phyloP scores from a whole-genome alignment of 208 protist genomes.

The Trypanosoma vivax region DNA sequence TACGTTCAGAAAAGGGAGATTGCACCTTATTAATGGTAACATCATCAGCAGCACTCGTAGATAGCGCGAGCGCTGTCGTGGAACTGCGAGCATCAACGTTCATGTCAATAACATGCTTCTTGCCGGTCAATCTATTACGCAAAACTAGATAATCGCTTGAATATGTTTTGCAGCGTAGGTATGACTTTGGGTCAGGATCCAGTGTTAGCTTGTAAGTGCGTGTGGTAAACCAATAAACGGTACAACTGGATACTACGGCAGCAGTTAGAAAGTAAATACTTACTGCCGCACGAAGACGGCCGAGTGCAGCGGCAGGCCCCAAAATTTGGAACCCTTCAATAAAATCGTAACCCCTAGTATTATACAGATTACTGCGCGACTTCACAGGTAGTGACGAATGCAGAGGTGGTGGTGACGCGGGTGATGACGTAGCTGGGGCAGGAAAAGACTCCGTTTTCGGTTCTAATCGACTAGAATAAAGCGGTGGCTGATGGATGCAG shows the following conservation, averaged over 20 bases:
- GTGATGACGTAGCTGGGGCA: too few relatives aligned
- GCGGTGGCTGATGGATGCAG: too few relatives aligned
- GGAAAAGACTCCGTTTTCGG: too few relatives aligned
- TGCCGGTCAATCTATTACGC: constrained; percentile 48
- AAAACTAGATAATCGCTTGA: constrained; percentile 65
- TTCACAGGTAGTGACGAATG: background rate
- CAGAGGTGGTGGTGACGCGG: background rate
- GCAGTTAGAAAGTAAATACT: constrained; percentile 27
- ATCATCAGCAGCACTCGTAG: background rate
- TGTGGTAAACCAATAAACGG: constrained; percentile 59
- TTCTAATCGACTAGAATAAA: too few relatives aligned
- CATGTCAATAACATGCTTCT: constrained; percentile 23
- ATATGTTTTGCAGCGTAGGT: constrained; percentile 47
- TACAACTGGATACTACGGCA: constrained; percentile 13
- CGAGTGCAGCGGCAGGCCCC: constrained; percentile 21
- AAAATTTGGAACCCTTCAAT: constrained; percentile 34
- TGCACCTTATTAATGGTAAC: background rate
- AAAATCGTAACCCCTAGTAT: constrained; percentile 23
- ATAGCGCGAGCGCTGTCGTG: background rate
- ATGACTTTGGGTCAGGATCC: constrained; percentile 34
- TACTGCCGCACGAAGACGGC: constrained; percentile 12
- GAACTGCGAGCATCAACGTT: background rate
- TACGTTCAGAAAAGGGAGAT: background rate
- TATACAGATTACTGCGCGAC: constrained; percentile 1
- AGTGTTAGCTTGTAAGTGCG: constrained; percentile 59